Percentiles rank a stretch among this genome's conserved stretches.
Conservation (phyloP, 192 early-diverging fungal genomes). For the Umbelopsis isabellina region DNA sequence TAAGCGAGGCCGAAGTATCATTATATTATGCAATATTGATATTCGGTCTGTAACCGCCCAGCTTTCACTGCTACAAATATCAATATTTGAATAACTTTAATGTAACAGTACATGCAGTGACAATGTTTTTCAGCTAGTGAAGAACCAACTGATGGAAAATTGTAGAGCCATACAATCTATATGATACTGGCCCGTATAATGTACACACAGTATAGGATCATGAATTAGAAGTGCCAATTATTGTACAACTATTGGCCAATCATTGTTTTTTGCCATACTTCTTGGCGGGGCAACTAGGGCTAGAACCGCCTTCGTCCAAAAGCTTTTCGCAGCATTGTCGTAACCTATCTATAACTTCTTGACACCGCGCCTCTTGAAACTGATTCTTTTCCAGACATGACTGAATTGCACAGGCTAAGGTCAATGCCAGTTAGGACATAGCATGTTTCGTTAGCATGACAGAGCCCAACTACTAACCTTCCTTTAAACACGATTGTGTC, state of each 20-base stretch:
- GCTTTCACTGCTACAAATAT: not conserved
- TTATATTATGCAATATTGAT: too few species aligned
- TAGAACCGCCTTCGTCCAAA: slow-evolving; percentile 42
- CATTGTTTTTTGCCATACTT: slow-evolving; percentile 40
- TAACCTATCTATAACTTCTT: slow-evolving; percentile 42
- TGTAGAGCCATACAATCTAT: too few species aligned
- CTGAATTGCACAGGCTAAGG: slow-evolving; percentile 55
- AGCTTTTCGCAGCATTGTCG: slow-evolving; percentile 50
- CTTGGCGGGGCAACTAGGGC: slow-evolving; percentile 43
- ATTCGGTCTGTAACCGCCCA: too few species aligned
- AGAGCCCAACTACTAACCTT: not conserved
- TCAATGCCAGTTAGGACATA: not conserved
- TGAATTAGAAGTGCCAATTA: not conserved
- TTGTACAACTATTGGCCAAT: not conserved
- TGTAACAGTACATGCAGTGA: not conserved
- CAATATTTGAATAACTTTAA: not conserved
- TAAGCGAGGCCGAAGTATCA: too few species aligned
- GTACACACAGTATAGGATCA: not conserved
- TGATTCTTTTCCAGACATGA: slow-evolving; percentile 53
- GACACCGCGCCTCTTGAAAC: slow-evolving; percentile 54
- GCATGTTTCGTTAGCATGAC: not conserved
- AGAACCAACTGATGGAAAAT: too few species aligned
- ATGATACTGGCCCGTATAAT: too few species aligned
- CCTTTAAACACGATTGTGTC: slow-evolving; percentile 2
- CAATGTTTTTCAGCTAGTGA: not conserved